Evolutionary conservation across 352 stramenopile species (phyloP).

Genomic region (Globisporangium apiculatum): DNA sequence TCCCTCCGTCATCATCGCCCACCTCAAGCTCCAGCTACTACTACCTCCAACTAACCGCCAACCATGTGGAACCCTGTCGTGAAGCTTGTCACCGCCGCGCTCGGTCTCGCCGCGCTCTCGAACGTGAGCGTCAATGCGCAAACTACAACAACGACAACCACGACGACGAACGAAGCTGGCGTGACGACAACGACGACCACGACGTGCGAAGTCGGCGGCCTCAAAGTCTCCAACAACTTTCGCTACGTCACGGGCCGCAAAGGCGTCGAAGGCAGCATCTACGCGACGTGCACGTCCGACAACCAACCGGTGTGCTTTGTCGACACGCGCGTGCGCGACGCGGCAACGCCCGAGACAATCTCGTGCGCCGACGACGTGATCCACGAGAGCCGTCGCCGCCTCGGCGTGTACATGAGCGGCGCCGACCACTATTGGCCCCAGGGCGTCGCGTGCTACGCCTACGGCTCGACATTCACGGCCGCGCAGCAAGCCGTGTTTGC

Average conservation of each 20-base stretch:
- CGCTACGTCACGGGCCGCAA: constrained; percentile 30
- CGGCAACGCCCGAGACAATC: constrained; percentile 14
- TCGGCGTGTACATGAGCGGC: constrained; percentile 29
- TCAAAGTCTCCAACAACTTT: constrained; percentile 13
- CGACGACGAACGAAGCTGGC: not conserved
- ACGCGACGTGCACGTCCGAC: constrained; percentile 25
- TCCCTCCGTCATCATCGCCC: not conserved
- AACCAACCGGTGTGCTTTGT: constrained; percentile 21
- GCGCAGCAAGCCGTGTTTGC: constrained; percentile 25
- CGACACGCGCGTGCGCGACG: constrained; percentile 29
- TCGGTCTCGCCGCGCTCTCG: constrained; percentile 1
- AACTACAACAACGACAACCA: constrained; percentile 6
- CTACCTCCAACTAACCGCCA: too few relatives aligned
- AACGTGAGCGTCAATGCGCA: constrained; percentile 5
- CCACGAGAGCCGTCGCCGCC: constrained; percentile 26
- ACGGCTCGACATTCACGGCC: constrained; percentile 19
- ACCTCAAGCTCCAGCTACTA: too few relatives aligned
- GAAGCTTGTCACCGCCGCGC: constrained; percentile 3
- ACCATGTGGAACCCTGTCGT: constrained; percentile 10
- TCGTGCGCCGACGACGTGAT: constrained; percentile 26
- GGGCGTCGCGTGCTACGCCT: constrained; percentile 32
- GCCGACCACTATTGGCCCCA: constrained; percentile 27
- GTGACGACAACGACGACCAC: constrained; percentile 3
- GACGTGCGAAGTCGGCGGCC: constrained; percentile 13
- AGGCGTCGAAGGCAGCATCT: constrained; percentile 28